Percentiles rank a stretch among this genome's conserved stretches.
Conservation (phyloP, 768 basidiomycete species). For the Phaeotremella skinneri region DNA sequence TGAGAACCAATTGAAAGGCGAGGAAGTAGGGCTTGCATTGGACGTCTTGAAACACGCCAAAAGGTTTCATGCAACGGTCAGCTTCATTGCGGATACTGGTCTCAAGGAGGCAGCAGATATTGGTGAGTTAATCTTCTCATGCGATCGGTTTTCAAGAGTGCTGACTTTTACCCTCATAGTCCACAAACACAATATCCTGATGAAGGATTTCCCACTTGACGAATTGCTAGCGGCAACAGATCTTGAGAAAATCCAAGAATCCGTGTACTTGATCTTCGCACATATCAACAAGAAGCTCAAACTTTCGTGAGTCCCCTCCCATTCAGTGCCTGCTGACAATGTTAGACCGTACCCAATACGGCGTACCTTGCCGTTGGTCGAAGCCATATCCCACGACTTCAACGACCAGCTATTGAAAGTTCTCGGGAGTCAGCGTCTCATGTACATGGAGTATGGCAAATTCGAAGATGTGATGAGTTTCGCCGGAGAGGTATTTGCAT, state of each 20-base stretch:
- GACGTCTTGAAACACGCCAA: constrained; percentile 93
- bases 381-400: constrained; percentile 97
- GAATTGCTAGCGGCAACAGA: constrained; percentile 95
- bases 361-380: constrained; percentile 90
- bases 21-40: constrained; percentile 68
- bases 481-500: constrained; percentile 72
- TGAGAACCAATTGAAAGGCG: constrained; percentile 83
- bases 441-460: constrained; percentile 89
- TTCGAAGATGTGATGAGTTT: constrained; percentile 81
- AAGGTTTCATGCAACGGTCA: constrained; percentile 93
- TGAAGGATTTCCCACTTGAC: constrained; percentile 98
- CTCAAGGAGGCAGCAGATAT: constrained; percentile 88
- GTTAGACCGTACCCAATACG: constrained; percentile 83
- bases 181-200: constrained; percentile 95
- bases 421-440: constrained; percentile 81
- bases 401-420: constrained; percentile 91
- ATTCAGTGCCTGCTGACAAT: background rate
- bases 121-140: constrained; percentile 56
- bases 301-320: constrained; percentile 59
- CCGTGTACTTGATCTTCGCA: constrained; percentile 77
- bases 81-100: constrained; percentile 96
- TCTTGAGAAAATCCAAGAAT: constrained; percentile 89
- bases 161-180: constrained; percentile 56
- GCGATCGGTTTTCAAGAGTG: background rate
- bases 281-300: constrained; percentile 95